Base-by-base conservation (phyloP, 2,329 filamentous ascomycete genomes). In the Clonostachys solani region DNA sequence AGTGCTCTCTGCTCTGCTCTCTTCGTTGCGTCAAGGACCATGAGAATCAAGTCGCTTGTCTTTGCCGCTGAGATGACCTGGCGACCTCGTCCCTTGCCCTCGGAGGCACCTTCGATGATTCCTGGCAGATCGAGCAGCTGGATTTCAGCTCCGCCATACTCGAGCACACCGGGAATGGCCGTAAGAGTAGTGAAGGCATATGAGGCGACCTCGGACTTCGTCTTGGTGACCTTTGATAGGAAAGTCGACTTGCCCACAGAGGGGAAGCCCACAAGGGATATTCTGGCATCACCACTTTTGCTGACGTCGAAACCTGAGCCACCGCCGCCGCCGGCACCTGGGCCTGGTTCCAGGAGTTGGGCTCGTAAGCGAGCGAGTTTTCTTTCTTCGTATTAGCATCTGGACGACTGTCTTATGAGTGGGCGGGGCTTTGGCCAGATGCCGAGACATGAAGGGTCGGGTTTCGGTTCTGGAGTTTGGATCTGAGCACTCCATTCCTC, bases 191-290 rank as follows among this genome's bases (percentile, higher is more conserved):
- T 99, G 81, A 99, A 99, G 48, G 92, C 85, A 64, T 99, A 99
- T 1, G 94, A 89, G 1, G 94, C 94, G 29, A 96, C 91, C 66
- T 96, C 92, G 44, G 91, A 96, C 62, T 90, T 91, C 37, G 95
- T 99, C 72, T 96, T 97, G 44, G 94, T 99, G 65, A 99, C 95
- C 63, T 97, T 96, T 43, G 92, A 96, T n/a, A 99, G 68, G 63
- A 99, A 97, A 0, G 94, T 99, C 3, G 94, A 99, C 74, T 99
- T 99, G 65, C 94, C 94, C 45, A 99, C 94, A 0, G 95, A 99
- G 0, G 95, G 94, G 59, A 99, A 99, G n/a, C 94, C 94, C 46
- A 99, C 95, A 3, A 99, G 82, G 2, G 95, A 91, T 70, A 99
- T 97, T 60, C 94, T 84, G 13, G 94, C 94, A 74, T 99, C 94